Percentiles rank a stretch among this genome's conserved stretches.
Conservation (phyloP, 257 asterid species). For the Haberlea rhodopensis region DNA sequence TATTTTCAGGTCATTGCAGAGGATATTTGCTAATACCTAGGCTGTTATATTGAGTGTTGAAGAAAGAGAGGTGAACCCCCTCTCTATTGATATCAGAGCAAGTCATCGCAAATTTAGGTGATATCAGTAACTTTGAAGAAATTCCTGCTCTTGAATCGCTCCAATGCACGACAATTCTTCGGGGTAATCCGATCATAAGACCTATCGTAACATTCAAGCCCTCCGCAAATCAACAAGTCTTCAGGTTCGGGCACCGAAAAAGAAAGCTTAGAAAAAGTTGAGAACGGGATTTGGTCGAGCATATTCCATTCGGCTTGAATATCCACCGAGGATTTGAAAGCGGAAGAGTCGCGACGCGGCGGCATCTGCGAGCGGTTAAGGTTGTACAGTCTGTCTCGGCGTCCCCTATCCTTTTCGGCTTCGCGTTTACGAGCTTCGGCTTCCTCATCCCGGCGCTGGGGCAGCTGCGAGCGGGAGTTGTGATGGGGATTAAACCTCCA, state of each 20-base stretch:
- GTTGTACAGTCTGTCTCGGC: slow-evolving; percentile 67
- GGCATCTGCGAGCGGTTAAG: slow-evolving; percentile 67
- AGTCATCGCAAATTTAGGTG: no score
- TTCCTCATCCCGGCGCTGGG: slow-evolving; percentile 95
- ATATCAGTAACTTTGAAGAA: slow-evolving; percentile 89
- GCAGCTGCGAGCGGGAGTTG: slow-evolving; percentile 71
- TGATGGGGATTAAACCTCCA: slow-evolving; percentile 75
- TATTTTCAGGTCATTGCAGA: no score
- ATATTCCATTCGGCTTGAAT: slow-evolving; percentile 99
- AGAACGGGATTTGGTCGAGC: slow-evolving; percentile 97
- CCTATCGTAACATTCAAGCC: slow-evolving; percentile 85
- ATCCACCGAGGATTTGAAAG: slow-evolving; percentile 85
- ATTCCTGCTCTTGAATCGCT: slow-evolving; percentile 85
- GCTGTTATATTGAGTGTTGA: no score
- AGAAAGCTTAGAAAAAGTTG: slow-evolving; percentile 81
- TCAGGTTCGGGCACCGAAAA: slow-evolving; percentile 85
- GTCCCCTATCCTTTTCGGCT: slow-evolving; percentile 84
- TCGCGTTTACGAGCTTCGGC: slow-evolving; percentile 86
- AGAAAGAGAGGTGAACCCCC: no score
- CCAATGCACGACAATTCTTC: slow-evolving; percentile 62
- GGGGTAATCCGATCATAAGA: slow-evolving; percentile 83
- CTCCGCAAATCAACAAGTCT: slow-evolving; percentile 78
- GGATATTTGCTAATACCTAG: no score
- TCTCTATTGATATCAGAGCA: no score
- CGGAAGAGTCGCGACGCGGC: slow-evolving; percentile 77